A percentile compares a stretch with the other conserved stretches of the same genome.
phyloP scores from a whole-genome alignment of 768 basidiomycete species.

The Coprinellus micaceus region DNA sequence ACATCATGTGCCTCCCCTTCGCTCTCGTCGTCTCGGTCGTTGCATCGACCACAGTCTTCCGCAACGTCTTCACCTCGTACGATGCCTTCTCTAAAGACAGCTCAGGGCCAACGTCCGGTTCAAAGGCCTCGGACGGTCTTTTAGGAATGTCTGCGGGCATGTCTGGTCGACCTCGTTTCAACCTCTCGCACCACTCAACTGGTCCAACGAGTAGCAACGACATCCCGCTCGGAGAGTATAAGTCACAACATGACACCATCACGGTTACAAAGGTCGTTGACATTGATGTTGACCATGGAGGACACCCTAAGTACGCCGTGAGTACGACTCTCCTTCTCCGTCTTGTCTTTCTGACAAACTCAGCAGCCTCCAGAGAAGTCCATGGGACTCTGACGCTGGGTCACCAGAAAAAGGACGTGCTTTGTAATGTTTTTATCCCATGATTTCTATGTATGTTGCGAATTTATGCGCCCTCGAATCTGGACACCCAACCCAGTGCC shows the following conservation, averaged over 20 bases:
- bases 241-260: conserved; percentile 14
- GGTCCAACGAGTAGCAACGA: conserved; percentile 10
- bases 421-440: too few relatives aligned
- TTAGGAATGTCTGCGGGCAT: not conserved
- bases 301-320: too few relatives aligned
- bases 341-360: too few relatives aligned
- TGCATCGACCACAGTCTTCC: conserved; percentile 32
- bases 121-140: not conserved
- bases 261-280: conserved; percentile 20
- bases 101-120: conserved; percentile 1
- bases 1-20: conserved; percentile 31
- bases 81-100: conserved; percentile 26
- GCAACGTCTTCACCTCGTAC: conserved; percentile 31
- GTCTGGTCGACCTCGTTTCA: conserved; percentile 3
- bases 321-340: too few relatives aligned
- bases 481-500: too few relatives aligned
- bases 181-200: not conserved
- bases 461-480: too few relatives aligned
- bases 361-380: not conserved
- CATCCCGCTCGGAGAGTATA: conserved; percentile 20
- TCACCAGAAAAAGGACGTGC: not conserved
- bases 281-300: conserved; percentile 17
- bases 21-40: conserved; percentile 34
- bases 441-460: too few relatives aligned
- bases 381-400: not conserved